Evolutionary conservation across 352 stramenopile genomes (phyloP).

Genomic region (Phytophthora rubi): DNA sequence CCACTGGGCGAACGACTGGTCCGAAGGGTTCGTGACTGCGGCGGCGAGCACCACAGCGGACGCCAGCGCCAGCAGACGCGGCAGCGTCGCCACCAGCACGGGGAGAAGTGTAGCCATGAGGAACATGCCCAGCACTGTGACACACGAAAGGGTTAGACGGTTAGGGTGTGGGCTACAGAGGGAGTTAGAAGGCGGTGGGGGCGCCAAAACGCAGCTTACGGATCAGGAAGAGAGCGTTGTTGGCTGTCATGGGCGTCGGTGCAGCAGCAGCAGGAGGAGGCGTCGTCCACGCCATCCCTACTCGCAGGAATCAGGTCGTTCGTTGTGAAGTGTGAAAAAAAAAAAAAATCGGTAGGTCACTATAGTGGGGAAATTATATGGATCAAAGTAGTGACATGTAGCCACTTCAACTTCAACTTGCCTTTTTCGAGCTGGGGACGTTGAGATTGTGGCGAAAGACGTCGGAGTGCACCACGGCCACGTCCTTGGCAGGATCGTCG

Average conservation of each 20-base stretch:
- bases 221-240: constrained; percentile 79
- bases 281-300: constrained; percentile 25
- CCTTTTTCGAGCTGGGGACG: constrained; percentile 13
- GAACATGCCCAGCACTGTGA: constrained; percentile 72
- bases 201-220: constrained; percentile 34
- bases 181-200: constrained; percentile 1
- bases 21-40: constrained; percentile 65
- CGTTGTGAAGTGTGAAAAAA: neutral
- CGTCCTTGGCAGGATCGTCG: constrained; percentile 21
- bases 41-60: constrained; percentile 32
- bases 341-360: neutral
- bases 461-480: constrained; percentile 38
- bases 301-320: constrained; percentile 18
- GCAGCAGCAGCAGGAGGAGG: constrained; percentile 21
- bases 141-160: constrained; percentile 9
- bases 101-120: constrained; percentile 69
- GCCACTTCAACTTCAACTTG: constrained; percentile 15
- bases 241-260: constrained; percentile 46
- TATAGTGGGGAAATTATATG: neutral
- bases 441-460: constrained; percentile 32
- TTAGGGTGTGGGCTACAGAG: constrained; percentile 11
- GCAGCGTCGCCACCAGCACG: constrained; percentile 52
- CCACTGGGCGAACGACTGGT: constrained; percentile 78
- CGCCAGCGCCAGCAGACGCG: constrained; percentile 49
- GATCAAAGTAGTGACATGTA: neutral